Evolutionary conservation across 306 rosid species (phyloP).

Genomic region (Lathyrus oleraceus): DNA sequence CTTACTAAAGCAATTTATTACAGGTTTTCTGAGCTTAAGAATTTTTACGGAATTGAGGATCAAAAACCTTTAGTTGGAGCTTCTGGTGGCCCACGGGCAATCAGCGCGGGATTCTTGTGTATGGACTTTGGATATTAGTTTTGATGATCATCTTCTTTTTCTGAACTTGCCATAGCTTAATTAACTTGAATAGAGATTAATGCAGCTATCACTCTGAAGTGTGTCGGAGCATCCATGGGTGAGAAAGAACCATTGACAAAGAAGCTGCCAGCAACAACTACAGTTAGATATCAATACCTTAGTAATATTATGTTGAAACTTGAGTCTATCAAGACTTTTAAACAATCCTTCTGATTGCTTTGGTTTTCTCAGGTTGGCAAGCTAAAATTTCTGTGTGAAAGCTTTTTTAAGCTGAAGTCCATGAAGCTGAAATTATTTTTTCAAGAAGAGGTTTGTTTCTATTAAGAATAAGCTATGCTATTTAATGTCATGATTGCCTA

Average conservation of each 20-base stretch:
- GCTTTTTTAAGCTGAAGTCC: constrained; percentile 85
- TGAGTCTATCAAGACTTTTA: constrained; percentile 21
- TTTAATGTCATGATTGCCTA: constrained; percentile 17
- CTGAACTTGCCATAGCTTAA: constrained; percentile 7
- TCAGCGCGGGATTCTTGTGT: constrained; percentile 82
- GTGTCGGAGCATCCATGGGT: constrained; percentile 93
- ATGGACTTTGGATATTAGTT: constrained; percentile 41
- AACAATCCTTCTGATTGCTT: constrained; percentile 27
- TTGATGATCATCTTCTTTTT: constrained; percentile 1
- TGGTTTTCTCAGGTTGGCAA: constrained; percentile 68
- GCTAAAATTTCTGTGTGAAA: constrained; percentile 87
- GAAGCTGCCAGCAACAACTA: constrained; percentile 82
- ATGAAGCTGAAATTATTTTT: constrained; percentile 73
- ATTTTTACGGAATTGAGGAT: constrained; percentile 79
- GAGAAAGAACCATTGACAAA: constrained; percentile 78
- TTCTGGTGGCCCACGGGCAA: constrained; percentile 74
- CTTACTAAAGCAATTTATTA: constrained; percentile 30
- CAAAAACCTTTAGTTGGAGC: constrained; percentile 54
- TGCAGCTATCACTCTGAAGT: constrained; percentile 83
- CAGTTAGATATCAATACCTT: constrained; percentile 47
- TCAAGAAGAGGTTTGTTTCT: constrained; percentile 75
- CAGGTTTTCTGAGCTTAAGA: constrained; percentile 82
- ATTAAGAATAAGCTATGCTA: not conserved
- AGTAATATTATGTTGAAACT: constrained; percentile 29
- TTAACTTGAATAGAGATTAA: constrained; percentile 35